Evolutionary conservation across 2,329 filamentous ascomycete species (phyloP).

Genomic region (Botrytis paeoniae): DNA sequence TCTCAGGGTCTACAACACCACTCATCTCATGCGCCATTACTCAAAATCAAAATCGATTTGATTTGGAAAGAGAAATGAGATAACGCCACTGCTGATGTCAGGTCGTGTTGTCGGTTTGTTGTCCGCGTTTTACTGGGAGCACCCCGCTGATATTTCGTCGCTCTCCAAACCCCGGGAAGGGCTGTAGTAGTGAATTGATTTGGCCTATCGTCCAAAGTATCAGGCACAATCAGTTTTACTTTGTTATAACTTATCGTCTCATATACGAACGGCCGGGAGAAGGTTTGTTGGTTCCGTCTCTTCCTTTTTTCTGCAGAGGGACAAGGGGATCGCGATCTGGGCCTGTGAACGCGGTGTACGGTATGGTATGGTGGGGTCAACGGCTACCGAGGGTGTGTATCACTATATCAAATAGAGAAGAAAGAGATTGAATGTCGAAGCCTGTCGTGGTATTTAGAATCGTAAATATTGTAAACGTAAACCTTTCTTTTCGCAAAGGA

Average conservation of each 20-base stretch:
- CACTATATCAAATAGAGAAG: conserved; percentile 18
- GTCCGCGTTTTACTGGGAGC: conserved; percentile 15
- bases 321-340: conserved; percentile 12
- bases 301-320: neutral
- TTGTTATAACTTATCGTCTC: neutral
- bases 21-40: conserved; percentile 41
- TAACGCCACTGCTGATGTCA: conserved; percentile 10
- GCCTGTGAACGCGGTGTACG: conserved; percentile 17
- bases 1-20: conserved; percentile 74
- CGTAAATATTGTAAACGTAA: neutral
- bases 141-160: conserved; percentile 15
- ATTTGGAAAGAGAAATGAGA: conserved; percentile 10
- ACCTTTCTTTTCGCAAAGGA: neutral
- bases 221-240: neutral
- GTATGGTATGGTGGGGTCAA: conserved; percentile 18
- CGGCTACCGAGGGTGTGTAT: conserved; percentile 18
- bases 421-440: conserved; percentile 15
- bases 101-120: conserved; percentile 13
- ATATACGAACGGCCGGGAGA: neutral
- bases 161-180: conserved; percentile 4
- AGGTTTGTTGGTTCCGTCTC: neutral
- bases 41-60: conserved; percentile 10
- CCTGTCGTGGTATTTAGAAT: conserved; percentile 1
- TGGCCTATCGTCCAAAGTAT: neutral
- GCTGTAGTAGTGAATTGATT: neutral